Percentiles rank a stretch among this genome's conserved stretches.
phyloP scores from a whole-genome alignment of 176 grass and related monocot genomes.

The Oryza australiensis region DNA sequence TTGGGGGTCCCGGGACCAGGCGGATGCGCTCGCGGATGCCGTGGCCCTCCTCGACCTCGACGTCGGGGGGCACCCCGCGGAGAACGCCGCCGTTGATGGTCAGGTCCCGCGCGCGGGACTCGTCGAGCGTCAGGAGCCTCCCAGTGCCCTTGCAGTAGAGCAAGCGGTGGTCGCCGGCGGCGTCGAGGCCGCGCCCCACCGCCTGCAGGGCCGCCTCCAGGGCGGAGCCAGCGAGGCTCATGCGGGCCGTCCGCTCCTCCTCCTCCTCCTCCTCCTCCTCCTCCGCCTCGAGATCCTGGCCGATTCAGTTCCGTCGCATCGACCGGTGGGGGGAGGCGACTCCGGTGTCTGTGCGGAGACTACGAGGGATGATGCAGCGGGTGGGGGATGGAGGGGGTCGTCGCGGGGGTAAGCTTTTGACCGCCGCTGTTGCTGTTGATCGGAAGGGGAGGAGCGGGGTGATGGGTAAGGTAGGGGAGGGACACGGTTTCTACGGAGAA shows the following conservation, averaged over 20 bases:
- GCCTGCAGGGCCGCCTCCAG: slow-evolving; percentile 69
- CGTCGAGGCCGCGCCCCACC: slow-evolving; percentile 72
- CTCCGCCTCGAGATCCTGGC: slow-evolving; percentile 35
- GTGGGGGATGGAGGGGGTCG: background rate
- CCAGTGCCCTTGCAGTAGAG: slow-evolving; percentile 77
- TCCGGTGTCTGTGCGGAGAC: background rate
- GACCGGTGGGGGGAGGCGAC: background rate
- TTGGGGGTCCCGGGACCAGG: background rate
- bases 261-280: slow-evolving; percentile 45
- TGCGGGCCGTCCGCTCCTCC: slow-evolving; percentile 20
- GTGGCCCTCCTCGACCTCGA: slow-evolving; percentile 46
- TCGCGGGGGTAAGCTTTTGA: slow-evolving; percentile 54
- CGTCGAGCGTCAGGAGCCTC: slow-evolving; percentile 58
- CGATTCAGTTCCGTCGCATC: slow-evolving; percentile 11
- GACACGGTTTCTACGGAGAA: slow-evolving; percentile 69
- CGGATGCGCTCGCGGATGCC: slow-evolving; percentile 45
- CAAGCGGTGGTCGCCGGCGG: slow-evolving; percentile 65
- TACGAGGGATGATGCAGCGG: background rate
- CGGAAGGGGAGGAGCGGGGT: background rate
- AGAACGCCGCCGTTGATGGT: slow-evolving; percentile 42
- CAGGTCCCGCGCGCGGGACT: slow-evolving; percentile 49
- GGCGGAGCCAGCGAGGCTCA: slow-evolving; percentile 58
- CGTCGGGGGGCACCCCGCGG: slow-evolving; percentile 52
- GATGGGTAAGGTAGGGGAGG: background rate
- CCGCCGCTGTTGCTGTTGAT: slow-evolving; percentile 55